Evolutionary conservation across 2,329 filamentous ascomycete species (phyloP).

Genomic region (Metarhizium rileyi): DNA sequence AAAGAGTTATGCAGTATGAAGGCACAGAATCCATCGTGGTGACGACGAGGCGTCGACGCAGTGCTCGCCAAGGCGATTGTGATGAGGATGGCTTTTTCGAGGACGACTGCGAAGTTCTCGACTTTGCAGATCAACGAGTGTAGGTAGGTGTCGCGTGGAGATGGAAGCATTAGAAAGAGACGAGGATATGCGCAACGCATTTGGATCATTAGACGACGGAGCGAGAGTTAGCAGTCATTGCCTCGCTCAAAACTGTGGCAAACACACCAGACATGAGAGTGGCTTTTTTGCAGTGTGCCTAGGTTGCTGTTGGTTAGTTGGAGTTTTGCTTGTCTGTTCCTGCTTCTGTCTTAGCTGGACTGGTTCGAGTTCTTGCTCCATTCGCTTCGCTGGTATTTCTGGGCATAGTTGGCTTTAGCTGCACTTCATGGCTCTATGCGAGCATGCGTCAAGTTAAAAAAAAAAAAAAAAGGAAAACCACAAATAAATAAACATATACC

Average conservation of each 20-base stretch:
- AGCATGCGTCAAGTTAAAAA: conserved; percentile 20
- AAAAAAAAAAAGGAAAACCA: conserved; percentile 1
- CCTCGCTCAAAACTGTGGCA: not conserved
- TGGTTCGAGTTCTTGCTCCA: conserved; percentile 14
- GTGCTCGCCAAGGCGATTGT: conserved; percentile 34
- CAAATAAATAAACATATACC: conserved; percentile 24
- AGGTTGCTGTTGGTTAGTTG: not conserved
- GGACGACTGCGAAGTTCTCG: conserved; percentile 83
- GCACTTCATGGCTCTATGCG: conserved; percentile 11
- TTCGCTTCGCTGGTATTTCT: conserved; percentile 18
- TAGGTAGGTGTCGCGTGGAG: conserved; percentile 30
- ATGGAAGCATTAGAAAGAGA: not conserved
- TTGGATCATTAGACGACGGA: not conserved
- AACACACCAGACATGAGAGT: not conserved
- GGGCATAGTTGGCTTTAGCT: conserved; percentile 12
- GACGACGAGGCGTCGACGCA: conserved; percentile 62
- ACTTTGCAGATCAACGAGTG: conserved; percentile 68
- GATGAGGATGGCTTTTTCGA: conserved; percentile 79
- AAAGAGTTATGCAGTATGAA: conserved; percentile 49
- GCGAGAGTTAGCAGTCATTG: not conserved
- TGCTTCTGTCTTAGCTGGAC: conserved; percentile 5
- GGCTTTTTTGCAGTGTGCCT: conserved; percentile 1
- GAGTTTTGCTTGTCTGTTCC: conserved; percentile 7
- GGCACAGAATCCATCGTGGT: conserved; percentile 72
- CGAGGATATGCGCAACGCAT: not conserved